A percentile compares a stretch with the other conserved stretches of the same genome.
Conservation (phyloP, 164 flowering plant species). For the Sedum album region DNA sequence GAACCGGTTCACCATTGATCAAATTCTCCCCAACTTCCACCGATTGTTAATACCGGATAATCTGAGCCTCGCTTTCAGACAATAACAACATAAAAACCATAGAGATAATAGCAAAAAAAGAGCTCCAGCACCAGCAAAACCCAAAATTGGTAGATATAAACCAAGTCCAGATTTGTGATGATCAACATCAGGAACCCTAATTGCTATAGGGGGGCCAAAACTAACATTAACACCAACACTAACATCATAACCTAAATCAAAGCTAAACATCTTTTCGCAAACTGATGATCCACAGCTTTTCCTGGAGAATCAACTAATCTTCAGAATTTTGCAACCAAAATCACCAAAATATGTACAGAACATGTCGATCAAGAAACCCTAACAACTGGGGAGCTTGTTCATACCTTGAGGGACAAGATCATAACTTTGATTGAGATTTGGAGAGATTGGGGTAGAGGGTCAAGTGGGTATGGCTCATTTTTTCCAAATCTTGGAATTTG, state of each 20-base stretch:
- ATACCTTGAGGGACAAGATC: slow-evolving; percentile 1
- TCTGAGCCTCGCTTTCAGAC: slow-evolving; percentile 3
- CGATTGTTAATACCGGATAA: neutral
- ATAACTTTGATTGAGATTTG: neutral
- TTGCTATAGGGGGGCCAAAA: neutral
- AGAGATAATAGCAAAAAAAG: neutral
- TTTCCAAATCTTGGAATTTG: neutral
- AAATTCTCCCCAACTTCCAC: neutral
- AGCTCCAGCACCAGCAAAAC: neutral
- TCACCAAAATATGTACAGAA: neutral
- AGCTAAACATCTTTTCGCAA: neutral
- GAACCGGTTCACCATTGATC: neutral
- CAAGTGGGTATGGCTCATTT: neutral
- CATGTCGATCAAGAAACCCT: neutral
- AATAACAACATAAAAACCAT: neutral
- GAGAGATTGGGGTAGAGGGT: neutral
- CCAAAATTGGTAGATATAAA: neutral
- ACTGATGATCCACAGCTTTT: neutral
- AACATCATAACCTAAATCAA: neutral
- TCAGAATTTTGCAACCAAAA: neutral
- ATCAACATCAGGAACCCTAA: neutral
- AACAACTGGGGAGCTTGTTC: neutral
- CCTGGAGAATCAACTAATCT: neutral
- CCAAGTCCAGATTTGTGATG: slow-evolving; percentile 1
- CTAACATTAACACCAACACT: neutral